A percentile compares a stretch with the other conserved stretches of the same genome.
phyloP scores from a whole-genome alignment of 805 yeast genomes.

The Ogataea thermomethanolica region DNA sequence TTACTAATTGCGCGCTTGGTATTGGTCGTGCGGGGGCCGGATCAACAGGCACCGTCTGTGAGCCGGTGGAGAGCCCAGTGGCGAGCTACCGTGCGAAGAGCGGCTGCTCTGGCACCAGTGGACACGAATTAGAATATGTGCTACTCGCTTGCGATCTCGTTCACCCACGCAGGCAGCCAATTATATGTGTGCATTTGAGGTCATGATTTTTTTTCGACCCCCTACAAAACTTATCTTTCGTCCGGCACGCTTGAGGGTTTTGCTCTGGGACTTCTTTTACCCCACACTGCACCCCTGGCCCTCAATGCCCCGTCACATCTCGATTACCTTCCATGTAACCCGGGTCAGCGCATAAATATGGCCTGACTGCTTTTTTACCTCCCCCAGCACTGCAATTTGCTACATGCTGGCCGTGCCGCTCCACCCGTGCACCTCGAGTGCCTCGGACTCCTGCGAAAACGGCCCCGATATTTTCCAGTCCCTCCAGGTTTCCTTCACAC shows the following conservation, averaged over 20 bases:
- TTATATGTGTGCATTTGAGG: slow-evolving; percentile 15
- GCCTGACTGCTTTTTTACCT: background rate
- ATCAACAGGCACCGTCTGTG: too few relatives aligned
- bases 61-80: background rate
- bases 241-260: slow-evolving; percentile 3
- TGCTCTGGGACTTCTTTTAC: slow-evolving; percentile 3
- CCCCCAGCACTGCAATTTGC: background rate
- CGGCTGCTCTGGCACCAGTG: background rate
- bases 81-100: background rate
- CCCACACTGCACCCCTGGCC: slow-evolving; percentile 9
- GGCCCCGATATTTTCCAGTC: slow-evolving; percentile 9
- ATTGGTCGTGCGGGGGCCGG: too few relatives aligned
- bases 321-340: background rate
- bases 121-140: background rate
- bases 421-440: slow-evolving; percentile 4
- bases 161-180: slow-evolving; percentile 10
- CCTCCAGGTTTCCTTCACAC: slow-evolving; percentile 1
- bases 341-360: background rate
- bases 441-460: slow-evolving; percentile 13
- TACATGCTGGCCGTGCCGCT: slow-evolving; percentile 1
- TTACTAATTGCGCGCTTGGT: background rate
- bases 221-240: slow-evolving; percentile 10
- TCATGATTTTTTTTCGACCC: slow-evolving; percentile 18
- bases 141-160: slow-evolving; percentile 17
- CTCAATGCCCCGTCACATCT: background rate